Percentiles rank a stretch among this genome's conserved stretches.
phyloP scores from a whole-genome alignment of 345 rosid species.

The Cardamine chenopodiifolia region DNA sequence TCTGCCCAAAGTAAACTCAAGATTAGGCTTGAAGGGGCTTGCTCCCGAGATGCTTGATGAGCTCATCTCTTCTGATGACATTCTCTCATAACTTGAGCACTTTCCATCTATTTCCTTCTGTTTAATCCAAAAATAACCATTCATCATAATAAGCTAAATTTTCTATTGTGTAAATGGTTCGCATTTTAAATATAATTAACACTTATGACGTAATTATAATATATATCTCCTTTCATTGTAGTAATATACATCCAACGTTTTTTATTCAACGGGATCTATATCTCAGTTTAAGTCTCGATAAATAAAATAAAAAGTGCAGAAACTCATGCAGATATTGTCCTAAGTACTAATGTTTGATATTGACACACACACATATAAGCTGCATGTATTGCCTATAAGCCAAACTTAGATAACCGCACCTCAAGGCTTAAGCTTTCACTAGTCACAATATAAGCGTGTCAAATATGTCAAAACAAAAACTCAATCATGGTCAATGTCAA shows the following conservation, averaged over 20 bases:
- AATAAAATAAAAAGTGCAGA: conserved; percentile 9
- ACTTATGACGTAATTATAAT: no score
- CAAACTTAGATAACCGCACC: conserved; percentile 42
- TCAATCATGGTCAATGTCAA: conserved; percentile 44
- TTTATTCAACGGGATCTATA: not conserved
- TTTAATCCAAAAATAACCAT: not conserved
- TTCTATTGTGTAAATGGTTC: not conserved
- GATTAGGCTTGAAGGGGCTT: conserved; percentile 86
- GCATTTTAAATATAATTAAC: not conserved
- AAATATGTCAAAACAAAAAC: conserved; percentile 41
- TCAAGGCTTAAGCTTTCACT: conserved; percentile 42
- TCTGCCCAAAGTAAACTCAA: conserved; percentile 95
- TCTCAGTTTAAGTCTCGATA: not conserved
- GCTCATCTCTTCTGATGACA: conserved; percentile 65
- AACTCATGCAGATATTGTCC: conserved; percentile 17
- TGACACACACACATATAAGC: conserved; percentile 19
- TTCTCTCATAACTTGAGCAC: conserved; percentile 74
- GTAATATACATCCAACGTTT: not conserved
- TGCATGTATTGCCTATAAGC: conserved; percentile 10
- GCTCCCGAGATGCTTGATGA: conserved; percentile 73
- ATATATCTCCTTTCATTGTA: not conserved
- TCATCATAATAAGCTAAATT: not conserved
- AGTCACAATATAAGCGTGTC: conserved; percentile 33
- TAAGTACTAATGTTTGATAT: conserved; percentile 30
- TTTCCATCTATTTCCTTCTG: conserved; percentile 75